Evolutionary conservation across 169 alveolate genomes (phyloP), one percentile per base, ranked within the genome.

Genomic region (Cryptosporidium bovis): DNA sequence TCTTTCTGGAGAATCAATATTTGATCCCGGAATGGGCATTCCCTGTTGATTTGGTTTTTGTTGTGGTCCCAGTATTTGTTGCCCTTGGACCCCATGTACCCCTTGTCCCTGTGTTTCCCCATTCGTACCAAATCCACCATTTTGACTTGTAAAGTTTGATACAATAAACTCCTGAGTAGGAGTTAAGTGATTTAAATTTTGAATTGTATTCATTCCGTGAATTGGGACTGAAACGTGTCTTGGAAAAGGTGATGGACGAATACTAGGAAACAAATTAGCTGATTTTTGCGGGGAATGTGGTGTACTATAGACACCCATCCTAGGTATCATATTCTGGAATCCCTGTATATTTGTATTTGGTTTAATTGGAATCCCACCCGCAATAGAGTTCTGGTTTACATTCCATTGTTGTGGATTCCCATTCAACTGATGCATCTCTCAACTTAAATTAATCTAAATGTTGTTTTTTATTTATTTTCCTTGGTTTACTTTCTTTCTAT

Each of bases 221-320:
- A 36, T 53, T 51, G 83, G 65, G 29, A 69, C 44, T 27, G 83
- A 66, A 5, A 69, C 51, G n/a, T 69, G 83, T 33, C 66, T 56
- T 69, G 83, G 83, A 69, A 31, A 69, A 8, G 56, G 31, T 2
- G 51, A 66, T 51, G 83, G 33, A 51, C 56, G 67, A 6, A 51
- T 10, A 51, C 20, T 18, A 6, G 66, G 55, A 31, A 20, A 31
- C 48, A 77, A 46, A 15, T 77, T 29, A 34, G 46, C 64, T 24
- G 87, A 62, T 40, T 64, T 77, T 40, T 77, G 71, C 56, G 87
- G 87, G 13, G 87, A 77, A 24, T 44, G 64, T 46, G 87, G 87
- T 15, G 87, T 34, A 16, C 60, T 77, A 60, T 77, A 77, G 27
- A 36, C 71, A 13, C 62, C 87, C 56, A 56, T 48, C 56, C 64